A percentile compares a stretch with the other conserved stretches of the same genome.
phyloP scores from a whole-genome alignment of 371 early-diverging fungal species.

The Mucor irregularis region DNA sequence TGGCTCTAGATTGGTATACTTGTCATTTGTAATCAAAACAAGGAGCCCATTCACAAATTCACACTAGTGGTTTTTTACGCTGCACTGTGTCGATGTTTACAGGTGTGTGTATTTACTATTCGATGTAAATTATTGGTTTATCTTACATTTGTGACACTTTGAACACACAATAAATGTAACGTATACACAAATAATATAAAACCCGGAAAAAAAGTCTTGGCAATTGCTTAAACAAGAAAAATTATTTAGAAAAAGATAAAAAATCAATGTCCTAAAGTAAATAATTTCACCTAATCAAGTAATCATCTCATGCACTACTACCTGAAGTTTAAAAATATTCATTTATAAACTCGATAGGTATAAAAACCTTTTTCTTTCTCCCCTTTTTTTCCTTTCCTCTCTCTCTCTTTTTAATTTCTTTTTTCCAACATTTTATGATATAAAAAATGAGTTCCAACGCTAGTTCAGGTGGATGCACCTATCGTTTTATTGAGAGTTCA shows the following conservation, averaged over 20 bases:
- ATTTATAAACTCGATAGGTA: not conserved
- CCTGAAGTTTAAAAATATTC: constrained; percentile 1
- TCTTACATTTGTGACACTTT: not conserved
- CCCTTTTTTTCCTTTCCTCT: constrained; percentile 4
- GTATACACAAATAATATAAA: constrained; percentile 5
- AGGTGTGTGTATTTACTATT: no score
- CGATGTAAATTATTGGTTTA: not conserved
- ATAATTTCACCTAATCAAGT: constrained; percentile 29
- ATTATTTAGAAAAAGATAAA: constrained; percentile 8
- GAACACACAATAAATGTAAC: not conserved
- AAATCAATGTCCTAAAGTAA: constrained; percentile 13
- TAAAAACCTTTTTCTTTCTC: constrained; percentile 8
- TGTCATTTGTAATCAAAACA: no score
- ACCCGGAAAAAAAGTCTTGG: constrained; percentile 29
- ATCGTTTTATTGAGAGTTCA: constrained; percentile 46
- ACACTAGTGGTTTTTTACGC: no score
- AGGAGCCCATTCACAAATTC: no score
- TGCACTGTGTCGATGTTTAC: no score
- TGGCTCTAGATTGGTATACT: no score
- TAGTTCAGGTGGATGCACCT: constrained; percentile 32
- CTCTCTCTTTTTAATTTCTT: constrained; percentile 13
- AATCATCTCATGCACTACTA: constrained; percentile 18
- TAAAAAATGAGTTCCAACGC: not conserved
- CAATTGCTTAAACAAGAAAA: constrained; percentile 18
- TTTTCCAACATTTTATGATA: constrained; percentile 7